phyloP scores from a whole-genome alignment of 306 rosid species.

The Ormosia semicastrata region DNA sequence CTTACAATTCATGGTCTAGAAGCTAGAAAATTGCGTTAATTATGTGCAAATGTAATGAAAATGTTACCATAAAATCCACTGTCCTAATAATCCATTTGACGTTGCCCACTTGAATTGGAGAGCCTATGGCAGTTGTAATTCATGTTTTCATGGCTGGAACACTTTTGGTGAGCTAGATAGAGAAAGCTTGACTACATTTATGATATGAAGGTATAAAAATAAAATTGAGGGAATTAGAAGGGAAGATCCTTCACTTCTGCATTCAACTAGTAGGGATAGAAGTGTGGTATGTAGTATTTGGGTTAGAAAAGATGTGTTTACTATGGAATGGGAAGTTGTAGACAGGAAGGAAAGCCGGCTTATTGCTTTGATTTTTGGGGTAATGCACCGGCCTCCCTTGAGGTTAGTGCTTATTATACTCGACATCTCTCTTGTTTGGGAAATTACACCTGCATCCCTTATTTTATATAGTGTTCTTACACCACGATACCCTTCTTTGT shows the following conservation, averaged over 20 bases:
- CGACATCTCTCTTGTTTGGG: background rate
- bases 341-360: background rate
- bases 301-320: background rate
- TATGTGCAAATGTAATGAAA: background rate
- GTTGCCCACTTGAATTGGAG: background rate
- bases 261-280: background rate
- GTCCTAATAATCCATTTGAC: background rate
- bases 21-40: background rate
- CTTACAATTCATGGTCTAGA: background rate
- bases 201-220: background rate
- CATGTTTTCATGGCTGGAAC: background rate
- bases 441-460: background rate
- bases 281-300: background rate
- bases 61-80: background rate
- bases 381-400: background rate
- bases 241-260: background rate
- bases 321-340: background rate
- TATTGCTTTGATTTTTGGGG: background rate
- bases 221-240: background rate
- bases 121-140: background rate
- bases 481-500: background rate
- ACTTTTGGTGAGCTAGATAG: background rate
- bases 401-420: background rate
- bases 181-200: background rate
- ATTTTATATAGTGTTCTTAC: background rate